These are phyloP conservation scores for Limonium bicolor DNA, from an alignment of 148 eudicot genomes.

Conservation along the genomic window DNA sequence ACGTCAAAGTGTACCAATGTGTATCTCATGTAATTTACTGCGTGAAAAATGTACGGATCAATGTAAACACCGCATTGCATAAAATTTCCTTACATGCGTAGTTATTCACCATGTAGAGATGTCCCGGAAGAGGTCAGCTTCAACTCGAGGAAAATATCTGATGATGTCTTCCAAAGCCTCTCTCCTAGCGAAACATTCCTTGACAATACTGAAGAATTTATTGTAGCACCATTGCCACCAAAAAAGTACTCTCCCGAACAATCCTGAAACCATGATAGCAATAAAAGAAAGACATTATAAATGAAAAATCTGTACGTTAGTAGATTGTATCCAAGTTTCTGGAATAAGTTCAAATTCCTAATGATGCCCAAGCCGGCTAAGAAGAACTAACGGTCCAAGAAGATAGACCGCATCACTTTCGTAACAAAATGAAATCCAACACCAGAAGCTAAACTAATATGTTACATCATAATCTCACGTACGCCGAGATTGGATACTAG, in stretches of 20 bases:
- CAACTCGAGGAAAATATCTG: slow-evolving; percentile 31
- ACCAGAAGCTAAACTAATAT: not conserved
- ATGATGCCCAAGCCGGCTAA: no score
- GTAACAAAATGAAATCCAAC: not conserved
- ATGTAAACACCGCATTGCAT: no score
- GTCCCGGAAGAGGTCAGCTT: slow-evolving; percentile 13
- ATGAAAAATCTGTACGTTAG: not conserved
- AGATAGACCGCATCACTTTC: no score
- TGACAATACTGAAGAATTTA: slow-evolving; percentile 48
- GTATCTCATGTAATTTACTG: no score
- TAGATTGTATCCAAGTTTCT: not conserved
- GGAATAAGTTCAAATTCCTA: not conserved
- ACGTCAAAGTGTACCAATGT: no score
- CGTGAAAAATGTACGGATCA: no score
- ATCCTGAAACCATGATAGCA: slow-evolving; percentile 24
- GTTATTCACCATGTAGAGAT: no score
- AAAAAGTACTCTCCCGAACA: slow-evolving; percentile 65
- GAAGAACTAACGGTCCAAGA: no score
- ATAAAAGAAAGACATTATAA: not conserved
- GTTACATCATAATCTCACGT: not conserved
- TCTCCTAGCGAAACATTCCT: slow-evolving; percentile 33
- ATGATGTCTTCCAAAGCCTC: slow-evolving; percentile 51
- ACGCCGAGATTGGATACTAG: not conserved
- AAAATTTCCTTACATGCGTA: no score
- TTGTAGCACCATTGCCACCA: slow-evolving; percentile 58